Evolutionary conservation across 2,329 filamentous ascomycete genomes (phyloP), one percentile per base, ranked within the genome.

Genomic region (Hypoxylon sp.): DNA sequence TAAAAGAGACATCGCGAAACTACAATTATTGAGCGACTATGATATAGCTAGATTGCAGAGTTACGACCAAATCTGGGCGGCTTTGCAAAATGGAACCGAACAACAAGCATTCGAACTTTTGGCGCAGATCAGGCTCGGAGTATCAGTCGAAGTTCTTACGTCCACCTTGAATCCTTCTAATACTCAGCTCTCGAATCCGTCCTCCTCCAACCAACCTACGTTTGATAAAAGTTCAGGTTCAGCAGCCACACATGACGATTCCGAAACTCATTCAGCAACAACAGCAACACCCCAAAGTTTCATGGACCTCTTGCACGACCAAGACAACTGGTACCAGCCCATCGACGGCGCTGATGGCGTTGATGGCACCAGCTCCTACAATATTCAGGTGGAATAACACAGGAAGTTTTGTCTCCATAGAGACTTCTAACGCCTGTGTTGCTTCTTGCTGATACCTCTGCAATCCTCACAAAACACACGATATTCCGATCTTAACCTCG

Each of bases 1-100:
- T 34, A 64, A 60, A 49, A 48, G 67, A n/a, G 67, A 69, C 36
- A 67, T 69, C 23, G 52, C 49, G n/a, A 61, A 49, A 45, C 17
- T 69, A 23, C 67, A 69, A 41, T 19, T 69, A 10, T 28, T 69
- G 28, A 69, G 64, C 57, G 67, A 69, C 49, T 45, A 48, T 53
- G 64, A 67, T n/a, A 41, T 46, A 19, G 45, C 63, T 17, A 67
- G 57, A 52, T 28, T 69, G 6, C 67, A 67, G 45, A 60, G 28
- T 23, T 59, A 67, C 45, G 60, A 69, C 28, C 7, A 57, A 0
- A 17, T 67, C 6, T 67, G 64, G 46, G 60, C 43, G 1, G 25
- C 30, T 7, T 32, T 69, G 36, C 63, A 65, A n/a, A 45, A 48
- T 43, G 67, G 67, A 25, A 59, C 60, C 6, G 48, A 67, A 1